Evolutionary conservation across 257 asterid species (phyloP), one percentile per base, ranked within the genome.

Genomic region (Solanum corneliomulleri): DNA sequence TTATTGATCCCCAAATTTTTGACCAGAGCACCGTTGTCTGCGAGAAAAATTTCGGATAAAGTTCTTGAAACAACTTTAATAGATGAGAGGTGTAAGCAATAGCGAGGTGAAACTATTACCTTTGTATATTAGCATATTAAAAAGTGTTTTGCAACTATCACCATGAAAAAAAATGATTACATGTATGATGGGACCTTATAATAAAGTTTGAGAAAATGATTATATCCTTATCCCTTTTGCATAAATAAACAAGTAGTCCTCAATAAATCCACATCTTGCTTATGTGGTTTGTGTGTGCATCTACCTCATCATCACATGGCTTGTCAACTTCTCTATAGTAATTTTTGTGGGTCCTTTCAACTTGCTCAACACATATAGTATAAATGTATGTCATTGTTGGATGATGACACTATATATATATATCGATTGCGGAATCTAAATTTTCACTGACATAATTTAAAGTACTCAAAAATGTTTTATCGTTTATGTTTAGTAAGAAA

Each of bases 391-490:
- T 52, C 62, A 52, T 52, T 52, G n/a, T 52, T 52, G 62, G 62
- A 52, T 56, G 25, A 56, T 18, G 64, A 56, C 5, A 56, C n/a
- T 33, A 33, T 42, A 10, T 42, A 10, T 11, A 44, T 11, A 56
- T 52, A 52, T 52, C 0, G 0, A 0, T 52, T 23, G 0, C 4
- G 4, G 0, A 52, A 52, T 56, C 8, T 56, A 0, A 56, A 60
- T 21, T 60, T 60, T 60, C 5, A 60, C 23, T 9, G n/a, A 60
- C 1, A 60, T 0, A 60, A 23, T 9, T 9, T 60, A 60, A 0
- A 18, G 25, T 56, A 20, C 8, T 56, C 5, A 56, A 56, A 1
- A 20, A 56, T 0, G 8, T 20, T 18, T n/a, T 7, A 56, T 20
- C 11, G 7, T 0, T 18, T 56, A 56, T 56, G 0, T 56, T 20